Base-by-base conservation (phyloP, 768 basidiomycete species). In the Crassisporium funariophilum region DNA sequence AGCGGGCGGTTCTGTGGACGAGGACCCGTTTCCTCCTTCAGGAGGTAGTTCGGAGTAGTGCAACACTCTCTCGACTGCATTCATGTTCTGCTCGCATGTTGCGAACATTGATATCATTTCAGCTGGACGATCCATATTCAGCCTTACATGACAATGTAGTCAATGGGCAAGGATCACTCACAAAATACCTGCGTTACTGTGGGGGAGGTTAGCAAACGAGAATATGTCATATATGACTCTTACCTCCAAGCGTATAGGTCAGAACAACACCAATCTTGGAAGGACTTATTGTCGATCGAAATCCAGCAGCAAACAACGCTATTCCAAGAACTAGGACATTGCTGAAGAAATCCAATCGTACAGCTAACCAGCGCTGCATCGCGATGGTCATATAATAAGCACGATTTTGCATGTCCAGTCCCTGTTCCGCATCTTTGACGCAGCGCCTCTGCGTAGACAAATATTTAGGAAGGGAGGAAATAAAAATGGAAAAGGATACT, bases 251-350 rank as follows among this genome's bases (percentile, higher is more conserved):
- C 0, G 77, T 73, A 56, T 84, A 86, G 0, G 78, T 72, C 17
- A 86, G 54, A 2, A 83, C 82, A 0, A 84, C 80, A 17, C 84
- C 80, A 44, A 83, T 76, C 57, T 81, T 83, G 11, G 82, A 67
- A 7, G 86, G 82, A 52, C 77, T 72, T 22, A 83, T 76, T 0
- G 73, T 63, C 29, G 71, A 66, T 13, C 84, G 66, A 60, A 83
- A 82, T 2, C 81, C 79, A 10, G 80, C 79, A 2, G 83, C 85
- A 59, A 89, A 88, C 11, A 90, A 62, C 2, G 71, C 81, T 35
- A 91, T 86, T 1, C 84, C 83, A 15, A 89, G 70, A 19, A 89
- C 72, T 10, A 90, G 65, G n/a, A 82, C 49, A 55, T 86, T 85
- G 1, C 79, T 83, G 19, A 86, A 78, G 19, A 86, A 64, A 50